Base-by-base conservation (phyloP, 2,329 filamentous ascomycete genomes). In the Hymenoscyphus repandus region DNA sequence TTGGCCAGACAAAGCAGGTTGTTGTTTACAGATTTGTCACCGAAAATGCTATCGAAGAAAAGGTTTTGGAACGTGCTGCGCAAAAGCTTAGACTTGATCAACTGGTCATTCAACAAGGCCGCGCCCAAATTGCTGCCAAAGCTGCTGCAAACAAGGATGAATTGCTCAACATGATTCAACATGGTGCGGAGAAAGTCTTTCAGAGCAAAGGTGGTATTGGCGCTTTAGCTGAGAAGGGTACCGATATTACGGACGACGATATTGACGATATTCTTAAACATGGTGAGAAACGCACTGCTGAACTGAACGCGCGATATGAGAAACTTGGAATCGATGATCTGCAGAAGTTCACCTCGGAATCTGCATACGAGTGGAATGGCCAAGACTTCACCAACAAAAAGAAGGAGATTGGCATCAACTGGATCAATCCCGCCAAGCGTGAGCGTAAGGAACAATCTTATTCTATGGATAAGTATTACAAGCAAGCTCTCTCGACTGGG, bases 391-490 rank as follows among this genome's bases (percentile, higher is more conserved):
- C 90, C 47, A 88, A 87, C 52, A 82, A 85, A 66, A 95, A 95
- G 73, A 95, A 95, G 69, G 90, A 95, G 45, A 89, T 96, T 56
- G 90, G 89, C 44, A 80, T 96, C 58, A 91, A 77, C 64, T 99
- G 95, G 95, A 99, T 99, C 73, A 96, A 99, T 63, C 95, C 93
- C 2, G 85, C 92, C 13, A 99, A 99, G 76, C 91, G 93, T 69
- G 95, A 99, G 72, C 88, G 93, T 64, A 99, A 97, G 70, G 92
- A 97, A 66, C 90, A 96, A 67, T 90, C 90, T 5, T 99, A 99
- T 68, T 96, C 92, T 0, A 96, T 99, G 74, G 95, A 99, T 68
- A 95, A 96, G 69, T 99, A 99, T 72, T 99, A 97, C 72, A 86
- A 92, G 58, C 85, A 95, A 63, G 89, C 90, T 9, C 80, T 99